phyloP scores from a whole-genome alignment of 768 basidiomycete species.

The Lentinus tigrinus region DNA sequence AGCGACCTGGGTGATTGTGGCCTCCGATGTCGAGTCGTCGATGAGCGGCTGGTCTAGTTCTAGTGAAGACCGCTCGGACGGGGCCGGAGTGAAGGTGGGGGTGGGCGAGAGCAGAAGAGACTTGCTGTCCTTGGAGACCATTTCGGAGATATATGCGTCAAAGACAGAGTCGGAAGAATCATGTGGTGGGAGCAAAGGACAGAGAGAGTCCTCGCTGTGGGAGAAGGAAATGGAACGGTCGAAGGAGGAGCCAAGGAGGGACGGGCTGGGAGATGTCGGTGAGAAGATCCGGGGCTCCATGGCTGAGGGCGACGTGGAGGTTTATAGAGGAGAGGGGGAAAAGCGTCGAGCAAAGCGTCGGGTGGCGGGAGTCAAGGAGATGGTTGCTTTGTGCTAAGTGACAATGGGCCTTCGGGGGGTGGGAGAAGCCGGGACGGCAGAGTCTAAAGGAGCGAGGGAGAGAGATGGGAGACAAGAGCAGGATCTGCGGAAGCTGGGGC shows the following conservation, averaged over 20 bases:
- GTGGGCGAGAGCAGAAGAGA: background rate
- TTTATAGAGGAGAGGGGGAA: background rate
- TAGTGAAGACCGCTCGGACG: conserved; percentile 7
- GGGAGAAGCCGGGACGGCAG: background rate
- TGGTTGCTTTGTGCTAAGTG: conserved; percentile 10
- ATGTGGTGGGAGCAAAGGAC: conserved; percentile 3
- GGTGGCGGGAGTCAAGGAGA: conserved; percentile 9
- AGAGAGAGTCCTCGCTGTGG: conserved; percentile 6
- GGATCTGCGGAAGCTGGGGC: background rate
- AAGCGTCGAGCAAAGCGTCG: background rate
- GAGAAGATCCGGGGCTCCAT: conserved; percentile 14
- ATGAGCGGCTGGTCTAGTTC: conserved; percentile 6
- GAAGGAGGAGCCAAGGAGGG: background rate
- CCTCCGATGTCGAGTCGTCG: conserved; percentile 1
- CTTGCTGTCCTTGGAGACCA: conserved; percentile 2
- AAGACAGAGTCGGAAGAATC: conserved; percentile 1
- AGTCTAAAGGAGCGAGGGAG: too few relatives aligned
- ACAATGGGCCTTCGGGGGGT: conserved; percentile 11
- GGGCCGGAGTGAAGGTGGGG: background rate
- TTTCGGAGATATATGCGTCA: conserved; percentile 4
- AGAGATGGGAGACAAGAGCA: background rate
- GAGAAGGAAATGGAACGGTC: conserved; percentile 4
- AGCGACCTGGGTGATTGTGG: conserved; percentile 8
- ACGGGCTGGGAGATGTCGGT: conserved; percentile 1
- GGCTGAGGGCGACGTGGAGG: conserved; percentile 5